Evolutionary conservation across 2,329 filamentous ascomycete species (phyloP), one percentile per base, ranked within the genome.

Genomic region (Aspergillus tubingensis): DNA sequence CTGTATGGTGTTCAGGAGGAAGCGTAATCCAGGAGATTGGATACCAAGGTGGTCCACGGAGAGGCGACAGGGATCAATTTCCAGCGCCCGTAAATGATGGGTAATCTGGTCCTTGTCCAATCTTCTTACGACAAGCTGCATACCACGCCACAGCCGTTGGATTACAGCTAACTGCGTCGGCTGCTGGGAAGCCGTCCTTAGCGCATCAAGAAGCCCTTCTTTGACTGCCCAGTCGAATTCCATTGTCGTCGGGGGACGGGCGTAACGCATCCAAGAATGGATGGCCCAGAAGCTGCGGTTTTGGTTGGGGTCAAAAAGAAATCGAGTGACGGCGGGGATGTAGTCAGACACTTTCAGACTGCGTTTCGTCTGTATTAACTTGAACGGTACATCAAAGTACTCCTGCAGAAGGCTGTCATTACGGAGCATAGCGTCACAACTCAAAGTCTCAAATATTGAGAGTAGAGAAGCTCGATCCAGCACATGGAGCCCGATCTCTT

Each of bases 171-270:
- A 65, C 64, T 82, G 81, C 15, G 81, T 74, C 21, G 84, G 84
- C 57, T 81, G 83, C 61, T 82, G 79, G 52, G 85, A 84, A 2
- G 89, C 86, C 27, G 84, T 81, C 53, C 83, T 79, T 61, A 96
- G 86, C 7, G 87, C 88, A 58, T 84, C 81, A 39, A 87, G 79
- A 17, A 98, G 81, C 36, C 88, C 87, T 62, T 91, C 88, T 64
- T 88, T 88, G 43, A 97, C 87, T 10, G 91, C 91, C 89, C 91
- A 96, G 47, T 96, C 91, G 72, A 96, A 98, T 65, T 95, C 90
- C 38, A 87, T 83, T 8, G 84, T 81, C 0, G 88, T 87, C 54
- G 96, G 83, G 19, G 83, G 80, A 11, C 86, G 82, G 51, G 84
- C 82, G 64, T 90, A 85, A 41, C 84, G 86, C n/a, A 82, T 81